Evolutionary conservation across 208 protist species (phyloP).

Genomic region (Trypanosomatidae sp.): DNA sequence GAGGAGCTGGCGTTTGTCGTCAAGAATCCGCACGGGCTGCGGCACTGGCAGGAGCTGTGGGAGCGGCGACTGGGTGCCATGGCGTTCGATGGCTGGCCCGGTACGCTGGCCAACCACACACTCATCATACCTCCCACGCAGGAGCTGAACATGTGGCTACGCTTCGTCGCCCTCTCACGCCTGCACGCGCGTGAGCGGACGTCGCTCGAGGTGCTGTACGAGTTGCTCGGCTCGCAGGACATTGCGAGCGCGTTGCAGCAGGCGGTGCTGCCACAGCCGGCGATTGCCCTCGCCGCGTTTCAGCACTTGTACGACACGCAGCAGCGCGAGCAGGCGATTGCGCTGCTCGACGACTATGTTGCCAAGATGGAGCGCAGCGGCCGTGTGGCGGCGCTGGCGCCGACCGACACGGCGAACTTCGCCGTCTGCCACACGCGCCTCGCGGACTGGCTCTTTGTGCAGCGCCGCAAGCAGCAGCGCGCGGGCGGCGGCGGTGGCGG

Average conservation of each 20-base stretch:
- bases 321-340: constrained; percentile 43
- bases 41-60: constrained; percentile 81
- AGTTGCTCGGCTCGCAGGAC: constrained; percentile 66
- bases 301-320: constrained; percentile 84
- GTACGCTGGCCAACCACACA: constrained; percentile 92
- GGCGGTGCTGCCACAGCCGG: constrained; percentile 34
- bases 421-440: constrained; percentile 78
- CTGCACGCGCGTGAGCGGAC: constrained; percentile 75
- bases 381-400: constrained; percentile 1
- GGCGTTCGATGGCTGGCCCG: constrained; percentile 96
- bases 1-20: constrained; percentile 93
- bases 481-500: too few relatives aligned
- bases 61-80: constrained; percentile 69
- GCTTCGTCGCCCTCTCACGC: constrained; percentile 93
- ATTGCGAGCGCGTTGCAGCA: constrained; percentile 45
- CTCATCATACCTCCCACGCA: constrained; percentile 89
- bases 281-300: constrained; percentile 66
- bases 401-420: constrained; percentile 14
- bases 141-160: constrained; percentile 95
- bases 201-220: constrained; percentile 80
- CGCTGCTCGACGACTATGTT: constrained; percentile 57
- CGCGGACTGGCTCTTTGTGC: constrained; percentile 57
- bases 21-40: constrained; percentile 32
- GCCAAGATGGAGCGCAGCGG: constrained; percentile 24
- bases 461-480: constrained; percentile 8